Conservation (phyloP, 2,329 filamentous ascomycete species). For the Daldinia eschscholtzii region DNA sequence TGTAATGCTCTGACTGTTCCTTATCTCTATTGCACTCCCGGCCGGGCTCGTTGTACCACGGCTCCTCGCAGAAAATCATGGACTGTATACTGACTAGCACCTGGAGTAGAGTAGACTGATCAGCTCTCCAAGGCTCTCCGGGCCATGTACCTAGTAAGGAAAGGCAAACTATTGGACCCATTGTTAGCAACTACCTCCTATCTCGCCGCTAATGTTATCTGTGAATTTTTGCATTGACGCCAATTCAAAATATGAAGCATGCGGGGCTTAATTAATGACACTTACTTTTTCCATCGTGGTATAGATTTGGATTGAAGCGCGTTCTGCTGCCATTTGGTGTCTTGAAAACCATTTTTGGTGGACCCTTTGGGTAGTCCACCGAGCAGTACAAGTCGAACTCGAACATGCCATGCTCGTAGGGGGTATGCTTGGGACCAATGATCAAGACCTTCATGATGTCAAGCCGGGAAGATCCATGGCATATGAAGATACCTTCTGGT, state of each 20-base stretch:
- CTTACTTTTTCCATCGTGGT: slow-evolving; percentile 61
- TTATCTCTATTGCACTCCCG: slow-evolving; percentile 45
- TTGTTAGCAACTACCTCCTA: slow-evolving; percentile 15
- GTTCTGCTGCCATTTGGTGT: slow-evolving; percentile 59
- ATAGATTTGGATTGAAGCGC: slow-evolving; percentile 66
- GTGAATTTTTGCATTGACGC: too few relatives aligned
- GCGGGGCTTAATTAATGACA: slow-evolving; percentile 1
- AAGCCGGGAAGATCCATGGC: slow-evolving; percentile 58
- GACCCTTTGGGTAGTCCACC: slow-evolving; percentile 56
- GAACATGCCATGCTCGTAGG: slow-evolving; percentile 67
- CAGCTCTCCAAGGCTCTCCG: slow-evolving; percentile 61
- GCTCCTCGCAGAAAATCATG: slow-evolving; percentile 68
- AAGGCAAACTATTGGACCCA: slow-evolving; percentile 57
- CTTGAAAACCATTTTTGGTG: slow-evolving; percentile 59
- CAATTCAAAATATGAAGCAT: not conserved
- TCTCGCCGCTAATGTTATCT: not conserved
- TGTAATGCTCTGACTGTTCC: slow-evolving; percentile 49
- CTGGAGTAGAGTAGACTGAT: slow-evolving; percentile 63
- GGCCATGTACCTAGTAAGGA: slow-evolving; percentile 64
- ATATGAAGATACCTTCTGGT: slow-evolving; percentile 65
- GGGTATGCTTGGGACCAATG: slow-evolving; percentile 62
- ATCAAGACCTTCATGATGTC: slow-evolving; percentile 66
- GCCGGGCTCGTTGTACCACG: slow-evolving; percentile 68
- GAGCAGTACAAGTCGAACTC: slow-evolving; percentile 66
- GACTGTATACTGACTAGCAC: slow-evolving; percentile 68